phyloP scores from a whole-genome alignment of 768 basidiomycete species.

The Suillus clintonianus region DNA sequence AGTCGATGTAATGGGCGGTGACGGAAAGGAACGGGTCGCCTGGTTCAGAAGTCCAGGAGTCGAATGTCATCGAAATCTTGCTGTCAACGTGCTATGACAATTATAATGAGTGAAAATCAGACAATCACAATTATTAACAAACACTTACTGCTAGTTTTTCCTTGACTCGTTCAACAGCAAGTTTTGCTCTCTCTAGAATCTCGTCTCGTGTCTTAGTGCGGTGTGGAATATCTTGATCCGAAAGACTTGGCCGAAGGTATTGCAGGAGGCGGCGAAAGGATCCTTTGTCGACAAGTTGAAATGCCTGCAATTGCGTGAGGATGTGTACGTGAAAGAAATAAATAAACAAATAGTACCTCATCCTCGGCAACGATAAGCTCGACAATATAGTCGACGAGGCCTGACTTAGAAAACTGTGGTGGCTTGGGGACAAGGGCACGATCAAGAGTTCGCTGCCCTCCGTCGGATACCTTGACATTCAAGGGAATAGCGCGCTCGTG shows the following conservation, averaged over 20 bases:
- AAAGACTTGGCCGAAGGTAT: background rate
- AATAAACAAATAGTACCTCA: background rate
- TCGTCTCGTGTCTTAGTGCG: background rate
- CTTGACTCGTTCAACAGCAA: too few relatives aligned
- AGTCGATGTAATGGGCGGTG: slow-evolving; percentile 14
- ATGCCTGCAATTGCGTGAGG: background rate
- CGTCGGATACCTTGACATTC: background rate
- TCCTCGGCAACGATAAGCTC: slow-evolving; percentile 1
- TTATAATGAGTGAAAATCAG: background rate
- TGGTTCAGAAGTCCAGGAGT: slow-evolving; percentile 13
- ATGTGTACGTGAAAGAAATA: background rate
- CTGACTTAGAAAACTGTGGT: background rate
- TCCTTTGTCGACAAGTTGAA: background rate
- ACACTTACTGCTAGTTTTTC: background rate
- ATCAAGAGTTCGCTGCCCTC: background rate
- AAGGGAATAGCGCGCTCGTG: background rate
- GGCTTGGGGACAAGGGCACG: slow-evolving; percentile 1
- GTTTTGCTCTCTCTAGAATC: background rate
- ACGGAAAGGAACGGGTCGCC: slow-evolving; percentile 16
- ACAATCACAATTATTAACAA: background rate
- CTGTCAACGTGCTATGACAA: slow-evolving; percentile 1
- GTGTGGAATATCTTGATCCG: background rate
- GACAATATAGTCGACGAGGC: slow-evolving; percentile 2
- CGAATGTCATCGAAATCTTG: slow-evolving; percentile 5
- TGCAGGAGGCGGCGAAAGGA: background rate